Percentiles rank a stretch among this genome's conserved stretches.
phyloP scores from a whole-genome alignment of 805 yeast species.

The Myxozyma monticola region DNA sequence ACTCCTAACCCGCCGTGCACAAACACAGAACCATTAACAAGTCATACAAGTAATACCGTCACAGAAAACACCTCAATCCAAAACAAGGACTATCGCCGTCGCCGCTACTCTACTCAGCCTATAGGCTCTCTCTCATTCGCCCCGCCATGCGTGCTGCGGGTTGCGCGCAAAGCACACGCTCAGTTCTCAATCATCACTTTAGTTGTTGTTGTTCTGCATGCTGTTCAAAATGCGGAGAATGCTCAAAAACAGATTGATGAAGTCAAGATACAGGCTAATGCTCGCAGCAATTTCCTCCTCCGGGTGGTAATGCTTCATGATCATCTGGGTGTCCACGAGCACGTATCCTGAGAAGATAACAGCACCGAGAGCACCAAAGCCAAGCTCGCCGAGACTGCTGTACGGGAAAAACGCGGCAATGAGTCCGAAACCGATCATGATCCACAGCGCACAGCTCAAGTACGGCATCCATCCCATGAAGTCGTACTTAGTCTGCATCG shows the following conservation, averaged over 20 bases:
- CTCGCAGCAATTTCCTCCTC: slow-evolving; percentile 87
- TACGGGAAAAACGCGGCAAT: slow-evolving; percentile 67
- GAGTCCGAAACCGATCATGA: slow-evolving; percentile 69
- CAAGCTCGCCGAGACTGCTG: slow-evolving; percentile 56
- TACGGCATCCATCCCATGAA: slow-evolving; percentile 67
- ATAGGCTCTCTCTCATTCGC: too few relatives aligned
- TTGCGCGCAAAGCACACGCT: too few relatives aligned
- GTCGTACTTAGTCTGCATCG: slow-evolving; percentile 76
- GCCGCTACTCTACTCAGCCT: too few relatives aligned
- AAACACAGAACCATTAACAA: too few relatives aligned
- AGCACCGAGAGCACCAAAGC: slow-evolving; percentile 75
- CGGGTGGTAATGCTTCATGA: slow-evolving; percentile 70
- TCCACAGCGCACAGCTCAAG: slow-evolving; percentile 59
- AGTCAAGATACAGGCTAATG: slow-evolving; percentile 74
- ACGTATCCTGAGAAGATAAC: slow-evolving; percentile 69
- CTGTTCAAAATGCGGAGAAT: slow-evolving; percentile 62
- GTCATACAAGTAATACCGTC: too few relatives aligned
- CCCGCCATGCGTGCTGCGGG: too few relatives aligned
- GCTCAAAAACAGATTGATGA: slow-evolving; percentile 75
- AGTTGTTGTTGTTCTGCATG: too few relatives aligned
- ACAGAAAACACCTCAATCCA: too few relatives aligned
- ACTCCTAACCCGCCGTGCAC: too few relatives aligned
- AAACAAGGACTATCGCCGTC: too few relatives aligned
- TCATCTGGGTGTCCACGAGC: slow-evolving; percentile 76
- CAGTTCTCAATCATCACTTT: too few relatives aligned